Base-by-base conservation (phyloP, 2,329 filamentous ascomycete species). In the Tolypocladium tropicale region DNA sequence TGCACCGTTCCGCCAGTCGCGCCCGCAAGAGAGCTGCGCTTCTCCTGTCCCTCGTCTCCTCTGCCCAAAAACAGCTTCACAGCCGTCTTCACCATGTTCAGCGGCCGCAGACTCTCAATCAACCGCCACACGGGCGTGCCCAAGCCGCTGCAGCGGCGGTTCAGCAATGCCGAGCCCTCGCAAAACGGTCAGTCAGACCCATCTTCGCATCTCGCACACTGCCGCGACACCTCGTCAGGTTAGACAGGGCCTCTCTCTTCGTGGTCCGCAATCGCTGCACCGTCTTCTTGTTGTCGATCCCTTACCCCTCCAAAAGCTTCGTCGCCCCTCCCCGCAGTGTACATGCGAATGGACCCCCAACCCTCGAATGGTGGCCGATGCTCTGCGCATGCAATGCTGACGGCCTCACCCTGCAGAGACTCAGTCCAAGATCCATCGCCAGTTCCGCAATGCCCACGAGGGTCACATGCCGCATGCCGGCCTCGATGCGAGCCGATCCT, bases 381-480 rank as follows among this genome's bases (percentile, higher is more conserved):
- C 16, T 10, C 16, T 21, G 46, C 14, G 18, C 28, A 21, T 32
- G 46, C 46, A 50, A 21, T 28, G 57, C 63, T 64, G 54, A 66
- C 57, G 52, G 9, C 3, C 25, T 9, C 43, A 43, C 34, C 36
- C 53, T 43, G 36, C 69, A 95, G 90, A 96, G 76, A 79, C 85
- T 62, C 84, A 81, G 66, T 95, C 90, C 65, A 87, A 88, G 70
- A 88, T 91, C 67, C 92, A 96, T 73, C 83, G 87, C 60, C 88
- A 95, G 70, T 96, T 96, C 76, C 88, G 92, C 65, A 84, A 85
- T 68, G 89, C 90, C 61, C 92, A 96, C 73, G 90, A 94, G 72
- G 92, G 92, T 57, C 91, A 95, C 75, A 85, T 89, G 69, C 87
- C 90, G 52, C 92, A 96, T 71, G 90, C 92, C 58, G 93, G 92